Base-by-base conservation (phyloP, 768 basidiomycete genomes). In the Lentinula detonsa region DNA sequence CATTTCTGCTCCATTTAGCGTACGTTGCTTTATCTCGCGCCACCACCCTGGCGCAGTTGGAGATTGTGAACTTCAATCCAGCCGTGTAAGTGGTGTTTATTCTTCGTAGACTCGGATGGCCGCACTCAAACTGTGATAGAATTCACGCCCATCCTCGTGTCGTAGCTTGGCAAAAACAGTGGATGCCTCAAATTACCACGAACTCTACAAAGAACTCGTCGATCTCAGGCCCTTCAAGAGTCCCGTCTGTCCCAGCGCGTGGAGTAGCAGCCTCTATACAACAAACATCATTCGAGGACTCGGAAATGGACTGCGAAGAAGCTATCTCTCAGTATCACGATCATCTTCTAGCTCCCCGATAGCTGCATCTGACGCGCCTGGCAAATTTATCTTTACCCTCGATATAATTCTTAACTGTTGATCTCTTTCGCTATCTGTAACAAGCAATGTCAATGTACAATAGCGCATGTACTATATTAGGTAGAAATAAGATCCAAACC, bases 21-120 rank as follows among this genome's bases (percentile, higher is more conserved):
- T 88, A 88, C 67, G 87, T 90, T 28, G 86, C 86, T 2, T 78
- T 90, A 45, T 91, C 89, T 15, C 83, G 90, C n/a, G 90, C 88
- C 7, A 90, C 85, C 1, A 80, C 73, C 16, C 79, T 88, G 78
- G 80, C 80, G 23, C 75, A 78, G 3, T 74, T 91, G 16, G 81
- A 91, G 68, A 83, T 91, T 10, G 72, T 83, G n/a, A 82, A 83
- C 65, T 91, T 91, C 67, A 71, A 85, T 64, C 71, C 81, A 0
- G 68, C 71, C 39, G 89, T 81, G 87, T 86, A 65, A 42, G 83
- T 46, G 31, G 49, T 33, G n/a, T 18, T 34, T 28, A 5, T 11
- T 45, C 11, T 13, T 21, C n/a, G n/a, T 59, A 21, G 21, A 16
- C 11, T 50, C 31, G 45, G 15, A n/a, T 10, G 62, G 55, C 37